Conservation (phyloP, 106 monocot genomes). For the Dactylorhiza incarnata region DNA sequence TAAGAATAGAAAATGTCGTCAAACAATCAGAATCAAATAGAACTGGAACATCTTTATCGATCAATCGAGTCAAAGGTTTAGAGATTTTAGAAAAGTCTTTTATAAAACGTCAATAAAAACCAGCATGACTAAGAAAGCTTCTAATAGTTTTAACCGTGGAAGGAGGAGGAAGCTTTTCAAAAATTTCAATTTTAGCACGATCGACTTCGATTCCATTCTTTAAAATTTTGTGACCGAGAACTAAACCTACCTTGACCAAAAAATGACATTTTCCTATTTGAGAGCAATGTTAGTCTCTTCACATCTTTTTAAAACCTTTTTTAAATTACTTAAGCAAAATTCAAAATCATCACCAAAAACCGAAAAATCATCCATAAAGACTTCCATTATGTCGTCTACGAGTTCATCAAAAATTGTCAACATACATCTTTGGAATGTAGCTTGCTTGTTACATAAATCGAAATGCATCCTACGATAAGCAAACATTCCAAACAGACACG, state of each 20-base stretch:
- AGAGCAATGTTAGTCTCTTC: constrained; percentile 9
- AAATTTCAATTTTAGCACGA: not conserved
- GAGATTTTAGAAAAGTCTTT: constrained; percentile 18
- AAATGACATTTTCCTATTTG: constrained; percentile 11
- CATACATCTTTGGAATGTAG: no score
- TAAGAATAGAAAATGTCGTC: not conserved
- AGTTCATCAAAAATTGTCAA: no score
- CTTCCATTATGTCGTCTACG: no score
- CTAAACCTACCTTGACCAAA: constrained; percentile 11
- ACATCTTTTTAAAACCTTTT: not conserved
- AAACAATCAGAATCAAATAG: constrained; percentile 4
- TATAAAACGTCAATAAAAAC: constrained; percentile 28
- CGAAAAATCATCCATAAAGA: constrained; percentile 20
- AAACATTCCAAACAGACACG: constrained; percentile 10
- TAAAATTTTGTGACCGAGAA: constrained; percentile 3
- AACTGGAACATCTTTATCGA: constrained; percentile 15
- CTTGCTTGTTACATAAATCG: no score
- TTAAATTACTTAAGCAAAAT: constrained; percentile 1
- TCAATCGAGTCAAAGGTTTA: constrained; percentile 7
- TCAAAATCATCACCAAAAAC: constrained; percentile 14
- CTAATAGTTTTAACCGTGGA: not conserved
- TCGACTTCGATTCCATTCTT: constrained; percentile 12
- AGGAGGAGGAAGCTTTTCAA: not conserved
- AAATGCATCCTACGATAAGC: constrained; percentile 5
- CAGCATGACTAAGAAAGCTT: constrained; percentile 17